Percentiles rank a stretch among this genome's conserved stretches.
Evolutionary conservation across 257 asterid genomes (phyloP).

Genomic region (Asclepias syriaca): DNA sequence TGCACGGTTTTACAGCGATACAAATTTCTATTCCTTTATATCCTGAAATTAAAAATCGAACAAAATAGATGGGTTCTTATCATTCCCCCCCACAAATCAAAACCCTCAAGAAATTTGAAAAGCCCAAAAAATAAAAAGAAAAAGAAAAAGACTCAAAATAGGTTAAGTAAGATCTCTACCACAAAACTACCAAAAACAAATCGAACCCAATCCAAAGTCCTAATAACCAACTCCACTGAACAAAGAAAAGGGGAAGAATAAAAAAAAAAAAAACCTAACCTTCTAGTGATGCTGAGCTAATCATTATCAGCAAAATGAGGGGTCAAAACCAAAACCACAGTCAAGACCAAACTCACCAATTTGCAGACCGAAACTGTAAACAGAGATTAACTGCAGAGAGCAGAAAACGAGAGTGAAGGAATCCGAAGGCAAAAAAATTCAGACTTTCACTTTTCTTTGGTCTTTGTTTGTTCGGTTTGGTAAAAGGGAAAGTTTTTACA

Average conservation of each 20-base stretch:
- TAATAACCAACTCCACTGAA: conserved; percentile 15
- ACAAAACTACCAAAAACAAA: conserved; percentile 43
- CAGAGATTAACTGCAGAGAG: conserved; percentile 31
- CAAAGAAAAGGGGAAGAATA: neutral
- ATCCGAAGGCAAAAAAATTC: conserved; percentile 31
- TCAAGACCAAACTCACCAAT: conserved; percentile 36
- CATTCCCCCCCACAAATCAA: conserved; percentile 11
- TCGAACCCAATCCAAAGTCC: conserved; percentile 38
- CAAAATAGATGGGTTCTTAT: neutral
- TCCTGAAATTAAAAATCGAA: conserved; percentile 14
- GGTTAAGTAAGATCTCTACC: conserved; percentile 47
- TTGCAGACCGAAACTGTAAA: conserved; percentile 31
- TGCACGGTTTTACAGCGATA: conserved; percentile 10
- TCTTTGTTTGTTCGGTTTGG: conserved; percentile 34
- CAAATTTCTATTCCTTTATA: conserved; percentile 11
- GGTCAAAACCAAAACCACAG: conserved; percentile 27
- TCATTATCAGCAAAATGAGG: conserved; percentile 1
- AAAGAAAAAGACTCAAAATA: neutral
- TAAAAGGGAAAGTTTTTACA: conserved; percentile 50
- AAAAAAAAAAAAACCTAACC: conserved; percentile 29
- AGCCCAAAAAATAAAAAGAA: neutral
- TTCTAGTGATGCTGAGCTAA: conserved; percentile 8
- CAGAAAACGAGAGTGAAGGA: conserved; percentile 42
- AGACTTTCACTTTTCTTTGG: conserved; percentile 43
- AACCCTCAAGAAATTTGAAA: neutral